A percentile compares a stretch with the other conserved stretches of the same genome.
These are phyloP conservation scores for Terana coerulea DNA, from an alignment of 768 basidiomycete genomes.

Conservation along the genomic window DNA sequence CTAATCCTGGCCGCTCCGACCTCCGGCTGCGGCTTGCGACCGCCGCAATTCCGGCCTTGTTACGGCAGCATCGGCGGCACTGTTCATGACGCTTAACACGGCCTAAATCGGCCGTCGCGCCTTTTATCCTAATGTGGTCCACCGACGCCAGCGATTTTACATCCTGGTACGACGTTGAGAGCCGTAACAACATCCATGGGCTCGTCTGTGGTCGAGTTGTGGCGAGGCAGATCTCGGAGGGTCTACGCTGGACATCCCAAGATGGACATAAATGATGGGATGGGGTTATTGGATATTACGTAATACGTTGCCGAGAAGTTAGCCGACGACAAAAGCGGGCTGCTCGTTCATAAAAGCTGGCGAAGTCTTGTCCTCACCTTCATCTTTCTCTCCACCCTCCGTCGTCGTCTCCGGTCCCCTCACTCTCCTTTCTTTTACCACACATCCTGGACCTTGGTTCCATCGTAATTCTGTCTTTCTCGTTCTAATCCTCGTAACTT, in stretches of 20 bases:
- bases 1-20: no score
- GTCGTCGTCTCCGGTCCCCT: conserved; percentile 3
- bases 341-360: conserved; percentile 2
- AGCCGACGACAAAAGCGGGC: conserved; percentile 1
- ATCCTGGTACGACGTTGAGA: background rate
- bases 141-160: no score
- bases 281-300: no score
- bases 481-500: conserved; percentile 1
- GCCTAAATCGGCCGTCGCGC: no score
- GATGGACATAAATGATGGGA: no score
- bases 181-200: background rate
- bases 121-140: no score
- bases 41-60: no score
- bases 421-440: conserved; percentile 10
- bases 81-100: no score
- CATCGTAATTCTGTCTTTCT: conserved; percentile 9
- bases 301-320: conserved; percentile 2
- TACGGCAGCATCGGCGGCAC: no score
- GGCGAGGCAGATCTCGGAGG: conserved; percentile 7
- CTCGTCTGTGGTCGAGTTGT: conserved; percentile 3
- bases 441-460: conserved; percentile 13
- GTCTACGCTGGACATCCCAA: no score
- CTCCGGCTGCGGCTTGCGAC: no score
- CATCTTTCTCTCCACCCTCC: conserved; percentile 5
- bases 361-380: background rate